These are phyloP conservation scores for Spergularia azorica DNA, from an alignment of 179 eudicot species.

Conservation along the genomic window DNA sequence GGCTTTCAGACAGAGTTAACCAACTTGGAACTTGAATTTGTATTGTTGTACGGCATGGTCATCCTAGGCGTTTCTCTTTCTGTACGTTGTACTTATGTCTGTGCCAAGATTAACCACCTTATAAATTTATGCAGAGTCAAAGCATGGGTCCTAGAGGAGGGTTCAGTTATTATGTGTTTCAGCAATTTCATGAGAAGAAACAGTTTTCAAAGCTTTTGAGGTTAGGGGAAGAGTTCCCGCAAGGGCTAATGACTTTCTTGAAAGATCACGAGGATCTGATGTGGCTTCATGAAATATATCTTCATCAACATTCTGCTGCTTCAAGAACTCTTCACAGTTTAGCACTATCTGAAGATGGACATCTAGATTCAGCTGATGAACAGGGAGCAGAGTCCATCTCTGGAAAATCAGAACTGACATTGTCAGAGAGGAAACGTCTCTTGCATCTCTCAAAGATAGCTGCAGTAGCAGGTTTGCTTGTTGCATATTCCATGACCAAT, in stretches of 20 bases:
- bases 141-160: constrained; percentile 97
- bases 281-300: constrained; percentile 88
- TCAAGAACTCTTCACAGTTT: constrained; percentile 80
- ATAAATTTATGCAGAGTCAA: constrained; percentile 55
- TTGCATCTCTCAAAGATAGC: constrained; percentile 91
- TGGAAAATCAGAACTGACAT: constrained; percentile 37
- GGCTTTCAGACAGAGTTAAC: not conserved
- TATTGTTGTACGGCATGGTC: not conserved
- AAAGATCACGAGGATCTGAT: constrained; percentile 71
- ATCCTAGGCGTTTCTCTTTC: not conserved
- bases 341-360: constrained; percentile 67
- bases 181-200: constrained; percentile 63
- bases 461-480: constrained; percentile 75
- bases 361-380: constrained; percentile 35
- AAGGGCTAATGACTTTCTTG: constrained; percentile 66
- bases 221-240: constrained; percentile 94
- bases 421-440: constrained; percentile 72
- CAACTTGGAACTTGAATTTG: not conserved
- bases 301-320: constrained; percentile 69
- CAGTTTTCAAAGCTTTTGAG: constrained; percentile 75
- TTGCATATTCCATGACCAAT: constrained; percentile 8
- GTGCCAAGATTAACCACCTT: not conserved
- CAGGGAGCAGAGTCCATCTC: constrained; percentile 34
- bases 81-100: not conserved
- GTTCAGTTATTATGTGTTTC: constrained; percentile 80